Evolutionary conservation across 768 basidiomycete species (phyloP).

Genomic region (Russula olivacea): DNA sequence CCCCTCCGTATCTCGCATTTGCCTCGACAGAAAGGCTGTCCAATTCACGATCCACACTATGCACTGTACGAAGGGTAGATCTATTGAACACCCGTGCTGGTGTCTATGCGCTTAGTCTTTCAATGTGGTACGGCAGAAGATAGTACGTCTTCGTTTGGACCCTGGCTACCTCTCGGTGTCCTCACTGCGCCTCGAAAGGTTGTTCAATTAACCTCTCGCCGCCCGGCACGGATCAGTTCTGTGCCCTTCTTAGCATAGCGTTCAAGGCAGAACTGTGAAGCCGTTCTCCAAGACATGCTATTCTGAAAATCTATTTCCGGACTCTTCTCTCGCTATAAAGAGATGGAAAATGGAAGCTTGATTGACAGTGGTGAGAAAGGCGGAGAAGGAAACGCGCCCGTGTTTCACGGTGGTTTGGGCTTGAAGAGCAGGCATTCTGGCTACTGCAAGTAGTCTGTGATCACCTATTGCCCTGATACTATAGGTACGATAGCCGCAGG

Average conservation of each 20-base stretch:
- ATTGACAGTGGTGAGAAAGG: slow-evolving; percentile 60
- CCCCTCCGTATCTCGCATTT: slow-evolving; percentile 88
- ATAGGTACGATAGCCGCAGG: slow-evolving; percentile 52
- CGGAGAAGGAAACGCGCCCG: slow-evolving; percentile 44
- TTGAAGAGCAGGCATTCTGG: slow-evolving; percentile 97
- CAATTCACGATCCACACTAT: slow-evolving; percentile 87
- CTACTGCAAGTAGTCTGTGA: slow-evolving; percentile 91
- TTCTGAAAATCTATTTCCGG: slow-evolving; percentile 74
- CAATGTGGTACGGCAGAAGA: slow-evolving; percentile 86
- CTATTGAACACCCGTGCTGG: slow-evolving; percentile 89
- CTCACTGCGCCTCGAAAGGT: slow-evolving; percentile 30
- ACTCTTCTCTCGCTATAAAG: slow-evolving; percentile 38
- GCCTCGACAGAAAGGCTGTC: slow-evolving; percentile 87
- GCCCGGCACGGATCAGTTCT: slow-evolving; percentile 89
- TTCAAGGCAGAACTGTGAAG: slow-evolving; percentile 85
- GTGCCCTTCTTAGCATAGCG: slow-evolving; percentile 83
- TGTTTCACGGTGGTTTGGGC: slow-evolving; percentile 75
- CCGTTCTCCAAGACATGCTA: slow-evolving; percentile 88
- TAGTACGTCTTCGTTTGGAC: slow-evolving; percentile 48
- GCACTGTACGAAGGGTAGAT: slow-evolving; percentile 89
- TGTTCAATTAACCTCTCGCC: slow-evolving; percentile 91
- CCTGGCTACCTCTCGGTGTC: not conserved
- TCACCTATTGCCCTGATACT: slow-evolving; percentile 93
- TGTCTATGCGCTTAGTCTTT: slow-evolving; percentile 89
- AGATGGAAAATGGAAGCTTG: slow-evolving; percentile 51